These are phyloP conservation scores for Polyporus arcularius DNA, from an alignment of 768 basidiomycete species.

Conservation along the genomic window DNA sequence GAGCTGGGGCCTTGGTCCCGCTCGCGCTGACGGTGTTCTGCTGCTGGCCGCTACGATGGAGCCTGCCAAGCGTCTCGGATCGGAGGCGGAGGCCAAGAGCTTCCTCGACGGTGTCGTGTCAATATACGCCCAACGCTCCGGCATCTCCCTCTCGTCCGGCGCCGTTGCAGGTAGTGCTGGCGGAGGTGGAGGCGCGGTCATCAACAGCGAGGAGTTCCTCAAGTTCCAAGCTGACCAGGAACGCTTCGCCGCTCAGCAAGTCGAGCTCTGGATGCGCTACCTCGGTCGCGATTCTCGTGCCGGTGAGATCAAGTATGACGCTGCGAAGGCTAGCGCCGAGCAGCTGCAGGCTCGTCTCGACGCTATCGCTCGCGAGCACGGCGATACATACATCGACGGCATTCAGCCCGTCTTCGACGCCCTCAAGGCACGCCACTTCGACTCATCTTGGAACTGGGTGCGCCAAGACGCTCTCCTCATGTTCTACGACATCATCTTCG, in stretches of 20 bases:
- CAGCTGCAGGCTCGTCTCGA: slow-evolving; percentile 86
- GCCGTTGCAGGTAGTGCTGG: slow-evolving; percentile 62
- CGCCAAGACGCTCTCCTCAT: slow-evolving; percentile 95
- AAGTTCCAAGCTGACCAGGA: slow-evolving; percentile 95
- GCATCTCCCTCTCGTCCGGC: slow-evolving; percentile 78
- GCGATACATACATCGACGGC: slow-evolving; percentile 90
- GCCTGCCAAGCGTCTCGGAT: slow-evolving; percentile 88
- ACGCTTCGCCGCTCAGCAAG: slow-evolving; percentile 87
- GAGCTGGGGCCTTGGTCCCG: slow-evolving; percentile 92
- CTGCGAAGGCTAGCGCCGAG: slow-evolving; percentile 72
- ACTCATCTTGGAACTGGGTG: slow-evolving; percentile 99
- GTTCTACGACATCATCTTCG: slow-evolving; percentile 99
- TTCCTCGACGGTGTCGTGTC: slow-evolving; percentile 90
- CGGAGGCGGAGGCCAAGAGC: slow-evolving; percentile 89
- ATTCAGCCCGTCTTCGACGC: slow-evolving; percentile 95
- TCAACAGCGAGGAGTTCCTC: slow-evolving; percentile 98
- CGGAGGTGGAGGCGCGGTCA: slow-evolving; percentile 75
- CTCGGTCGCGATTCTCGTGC: slow-evolving; percentile 91
- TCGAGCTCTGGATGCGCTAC: slow-evolving; percentile 97
- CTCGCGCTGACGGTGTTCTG: slow-evolving; percentile 87
- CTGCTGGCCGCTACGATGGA: slow-evolving; percentile 91
- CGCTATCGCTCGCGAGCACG: slow-evolving; percentile 87
- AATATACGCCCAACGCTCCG: slow-evolving; percentile 85
- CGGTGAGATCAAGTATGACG: slow-evolving; percentile 87
- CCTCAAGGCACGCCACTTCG: slow-evolving; percentile 96